Evolutionary conservation across 345 rosid species (phyloP), one percentile per base, ranked within the genome.

Genomic region (Pistacia integerrima): DNA sequence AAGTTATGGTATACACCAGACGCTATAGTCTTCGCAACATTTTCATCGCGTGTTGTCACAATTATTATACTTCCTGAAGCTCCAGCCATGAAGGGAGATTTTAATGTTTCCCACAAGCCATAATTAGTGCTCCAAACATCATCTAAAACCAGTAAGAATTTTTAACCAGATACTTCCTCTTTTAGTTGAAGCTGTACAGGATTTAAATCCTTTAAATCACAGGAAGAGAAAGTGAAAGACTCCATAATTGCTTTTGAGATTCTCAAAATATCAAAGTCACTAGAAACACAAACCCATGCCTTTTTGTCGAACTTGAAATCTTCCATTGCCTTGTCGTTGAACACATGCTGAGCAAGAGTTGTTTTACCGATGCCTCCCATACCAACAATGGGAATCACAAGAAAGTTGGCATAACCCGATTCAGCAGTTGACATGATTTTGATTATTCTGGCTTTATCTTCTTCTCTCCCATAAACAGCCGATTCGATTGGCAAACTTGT

Each of bases 201-300:
- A 28, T 25, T 14, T 1, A 59, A 44, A 22, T 59, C 75, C 3
- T 16, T 59, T 1, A 4, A 14, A 57, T 11, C 4, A 3, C 41
- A 59, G 0, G 66, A 38, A 0, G 20, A 38, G 4, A 16, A 30
- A 41, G 41, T 59, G 1, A 72, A 13, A 5, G 61, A 20, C 35
- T 55, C 30, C 2, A 70, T 64, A n/a, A 70, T 57, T n/a, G 64
- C 48, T 64, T 18, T 70, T 4, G 74, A 35, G 52, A 57, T 22
- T 56, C 52, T 57, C 0, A 16, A 8, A 57, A 20, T 13, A 56
- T 57, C 64, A 57, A 70, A 56, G 3, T n/a, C 12, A 70, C 56
- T 8, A 57, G 74, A 70, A 33, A 59, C 75, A 13, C 66, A 58
- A 1, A 72, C 75, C 66, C 75, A 72, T 12, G 57, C 66, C 1